Base-by-base conservation (phyloP, 2,329 filamentous ascomycete species). In the Ceratocystis huliohia region DNA sequence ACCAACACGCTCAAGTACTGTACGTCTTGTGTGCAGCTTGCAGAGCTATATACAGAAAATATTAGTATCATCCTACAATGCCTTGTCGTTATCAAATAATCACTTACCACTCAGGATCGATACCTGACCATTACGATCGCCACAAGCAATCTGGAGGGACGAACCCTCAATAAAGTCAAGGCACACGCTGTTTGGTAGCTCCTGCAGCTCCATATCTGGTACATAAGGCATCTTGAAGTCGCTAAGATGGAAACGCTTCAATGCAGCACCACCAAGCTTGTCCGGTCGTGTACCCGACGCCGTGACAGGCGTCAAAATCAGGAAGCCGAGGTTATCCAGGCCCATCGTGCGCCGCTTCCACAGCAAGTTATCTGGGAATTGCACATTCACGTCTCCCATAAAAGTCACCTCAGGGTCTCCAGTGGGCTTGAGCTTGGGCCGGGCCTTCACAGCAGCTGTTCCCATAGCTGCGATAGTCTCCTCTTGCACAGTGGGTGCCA, bases 341-440 rank as follows among this genome's bases (percentile, higher is more conserved):
- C 88, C 88, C 76, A 96, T 86, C 72, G 88, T 91, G 68, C 94
- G 86, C 65, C 93, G 88, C 78, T 97, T 99, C 94, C 94, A 99
- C 13, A 99, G 81, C 61, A 99, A 81, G 65, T 91, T 96, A 73
- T 97, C 93, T 0, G 94, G 94, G 74, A 99, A 96, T 74, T 99
- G 94, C 10, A 97, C 89, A 72, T 99, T 97, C 69, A 99, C 87
- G 72, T 96, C 90, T 62, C 92, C 91, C 75, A 96, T 82, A 69
- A 88, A 86, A 2, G 89, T 80, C 30, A 87, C 80, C 64, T 85
- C 77, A 8, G 66, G 63, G 30, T 67, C 66, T 25, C 66, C 66
- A 61, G 75, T 76, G 0, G 76, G 72, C 22, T 72, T 70, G 8
- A 71, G 73, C 67, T 66, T 68, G 1, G 72, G 57, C 7, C 66